phyloP scores from a whole-genome alignment of 2,329 filamentous ascomycete genomes.

The Fusarium multiceps region DNA sequence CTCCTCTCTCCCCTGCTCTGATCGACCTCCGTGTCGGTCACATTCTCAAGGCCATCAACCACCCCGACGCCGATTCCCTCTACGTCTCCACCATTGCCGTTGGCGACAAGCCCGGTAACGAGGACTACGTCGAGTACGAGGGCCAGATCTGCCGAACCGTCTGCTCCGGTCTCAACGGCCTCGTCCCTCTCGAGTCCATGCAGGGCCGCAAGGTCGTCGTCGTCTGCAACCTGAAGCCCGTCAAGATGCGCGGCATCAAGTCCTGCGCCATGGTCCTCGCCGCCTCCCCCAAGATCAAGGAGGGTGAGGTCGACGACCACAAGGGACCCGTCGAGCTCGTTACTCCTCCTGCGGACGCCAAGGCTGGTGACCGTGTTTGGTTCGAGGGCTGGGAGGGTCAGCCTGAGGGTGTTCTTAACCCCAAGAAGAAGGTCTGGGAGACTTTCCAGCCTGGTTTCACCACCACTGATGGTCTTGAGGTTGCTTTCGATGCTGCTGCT shows the following conservation, averaged over 20 bases:
- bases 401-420: slow-evolving; percentile 93
- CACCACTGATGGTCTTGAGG: slow-evolving; percentile 82
- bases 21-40: slow-evolving; percentile 97
- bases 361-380: slow-evolving; percentile 87
- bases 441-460: slow-evolving; percentile 96
- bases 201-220: slow-evolving; percentile 94
- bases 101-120: slow-evolving; percentile 81
- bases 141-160: slow-evolving; percentile 93
- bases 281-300: slow-evolving; percentile 83
- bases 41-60: slow-evolving; percentile 94
- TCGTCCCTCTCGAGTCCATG: slow-evolving; percentile 95
- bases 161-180: slow-evolving; percentile 94
- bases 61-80: slow-evolving; percentile 95
- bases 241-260: slow-evolving; percentile 94
- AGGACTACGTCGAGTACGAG: slow-evolving; percentile 92
- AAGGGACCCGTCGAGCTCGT: slow-evolving; percentile 94
- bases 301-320: slow-evolving; percentile 84
- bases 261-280: slow-evolving; percentile 91
- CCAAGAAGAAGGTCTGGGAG: slow-evolving; percentile 99
- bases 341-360: slow-evolving; percentile 78
- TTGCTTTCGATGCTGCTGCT: slow-evolving; percentile 83
- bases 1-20: slow-evolving; percentile 82
- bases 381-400: slow-evolving; percentile 96
- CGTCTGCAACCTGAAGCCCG: slow-evolving; percentile 97
- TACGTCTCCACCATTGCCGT: slow-evolving; percentile 96